Base-by-base conservation (phyloP, 129 eudicot genomes). In the Smallanthus sonchifolius region DNA sequence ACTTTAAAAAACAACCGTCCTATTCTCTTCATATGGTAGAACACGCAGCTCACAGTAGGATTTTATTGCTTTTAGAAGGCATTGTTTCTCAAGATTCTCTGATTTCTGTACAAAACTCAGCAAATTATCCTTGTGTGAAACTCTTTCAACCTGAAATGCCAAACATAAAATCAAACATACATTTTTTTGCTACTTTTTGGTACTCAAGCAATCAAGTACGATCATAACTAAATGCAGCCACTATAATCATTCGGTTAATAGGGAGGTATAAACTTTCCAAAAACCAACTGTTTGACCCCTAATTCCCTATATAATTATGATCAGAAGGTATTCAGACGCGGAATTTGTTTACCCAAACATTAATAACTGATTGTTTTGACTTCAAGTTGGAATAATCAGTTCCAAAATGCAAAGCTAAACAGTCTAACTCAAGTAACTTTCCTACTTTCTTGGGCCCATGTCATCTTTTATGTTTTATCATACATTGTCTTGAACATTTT, bases 51-150 rank as follows among this genome's bases (percentile, higher is more conserved):
- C 96, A 73, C 98, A 93, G 73, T 93, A 93, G 13, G 92, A 90
- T 76, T 90, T 87, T 52, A 90, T 81, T 40, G 98, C 97, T 83
- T 90, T 90, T 35, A 84, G 70, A 71, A 93, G 98, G 78, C 97
- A 93, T 55, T 88, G 98, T 78, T 93, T 93, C 91, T 93, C 98
- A 67, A 93, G 88, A 82, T 86, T 81, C 92, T 90, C 87, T 0
- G 96, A 93, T 79, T 90, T 93, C 84, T 83, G 89, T 56, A 87
- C 84, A 76, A 93, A 93, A 74, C 96, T 90, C 83, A 37, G 81
- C 85, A 93, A 71, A 84, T 82, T 88, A 64, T 93, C 98, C 83
- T 88, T 90, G 86, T 93, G 98, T 4, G 98, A 86, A 68, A 93
- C 97, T 77, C 92, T 80, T 75, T 93, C 97, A 60, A 93, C 97